Conservation (phyloP, 164 flowering plant species). For the Magnolia changhungtana region DNA sequence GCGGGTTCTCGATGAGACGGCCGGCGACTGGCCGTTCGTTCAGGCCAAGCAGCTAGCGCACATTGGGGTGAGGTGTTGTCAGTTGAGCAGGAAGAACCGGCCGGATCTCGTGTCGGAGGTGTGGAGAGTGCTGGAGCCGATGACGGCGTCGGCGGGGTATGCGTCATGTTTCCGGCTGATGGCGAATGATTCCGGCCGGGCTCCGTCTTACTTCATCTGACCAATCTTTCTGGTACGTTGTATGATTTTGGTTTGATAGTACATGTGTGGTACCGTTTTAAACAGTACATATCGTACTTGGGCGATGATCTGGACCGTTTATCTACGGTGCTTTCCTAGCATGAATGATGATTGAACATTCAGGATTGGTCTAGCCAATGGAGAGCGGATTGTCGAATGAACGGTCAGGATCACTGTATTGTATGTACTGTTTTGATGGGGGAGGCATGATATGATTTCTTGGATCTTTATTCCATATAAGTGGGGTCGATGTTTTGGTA, state of each 20-base stretch:
- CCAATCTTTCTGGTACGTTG: conserved; percentile 67
- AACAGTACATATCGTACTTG: not conserved
- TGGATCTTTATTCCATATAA: no score
- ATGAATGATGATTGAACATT: no score
- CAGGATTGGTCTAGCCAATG: no score
- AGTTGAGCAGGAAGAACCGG: conserved; percentile 41
- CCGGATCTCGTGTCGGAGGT: conserved; percentile 74
- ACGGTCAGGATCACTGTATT: no score
- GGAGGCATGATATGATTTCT: no score
- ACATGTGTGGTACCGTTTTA: not conserved
- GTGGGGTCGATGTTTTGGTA: no score
- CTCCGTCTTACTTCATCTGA: conserved; percentile 69
- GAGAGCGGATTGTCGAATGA: no score
- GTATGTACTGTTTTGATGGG: no score
- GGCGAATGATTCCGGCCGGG: conserved; percentile 32
- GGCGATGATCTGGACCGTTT: not conserved
- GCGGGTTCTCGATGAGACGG: conserved; percentile 59
- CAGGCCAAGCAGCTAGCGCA: conserved; percentile 79
- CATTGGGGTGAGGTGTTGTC: conserved; percentile 70
- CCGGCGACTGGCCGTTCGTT: conserved; percentile 90
- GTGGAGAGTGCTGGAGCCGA: conserved; percentile 73
- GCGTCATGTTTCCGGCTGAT: conserved; percentile 31
- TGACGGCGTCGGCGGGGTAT: conserved; percentile 56
- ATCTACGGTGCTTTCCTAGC: not conserved
- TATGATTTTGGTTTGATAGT: not conserved